phyloP scores from a whole-genome alignment of 345 rosid species.

The Populus tremula region DNA sequence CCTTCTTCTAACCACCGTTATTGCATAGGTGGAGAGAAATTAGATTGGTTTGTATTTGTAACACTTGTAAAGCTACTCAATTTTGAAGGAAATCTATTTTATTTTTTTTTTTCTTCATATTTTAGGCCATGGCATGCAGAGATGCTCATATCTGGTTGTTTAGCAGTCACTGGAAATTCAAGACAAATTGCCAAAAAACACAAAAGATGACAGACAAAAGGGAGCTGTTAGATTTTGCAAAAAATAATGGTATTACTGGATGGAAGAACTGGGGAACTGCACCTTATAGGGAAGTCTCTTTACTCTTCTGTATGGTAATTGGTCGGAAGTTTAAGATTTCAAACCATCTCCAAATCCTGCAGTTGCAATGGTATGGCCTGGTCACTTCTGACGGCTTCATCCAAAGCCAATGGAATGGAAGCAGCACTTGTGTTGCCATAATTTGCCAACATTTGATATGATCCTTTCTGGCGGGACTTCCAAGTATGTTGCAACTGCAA shows the following conservation, averaged over 20 bases:
- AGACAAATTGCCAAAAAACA: slow-evolving; percentile 18
- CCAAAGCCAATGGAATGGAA: slow-evolving; percentile 88
- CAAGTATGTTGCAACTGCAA: slow-evolving; percentile 77
- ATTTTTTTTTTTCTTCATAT: neutral
- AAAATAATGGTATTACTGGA: slow-evolving; percentile 4
- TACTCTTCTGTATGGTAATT: slow-evolving; percentile 3
- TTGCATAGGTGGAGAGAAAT: neutral
- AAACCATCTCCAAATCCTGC: slow-evolving; percentile 96
- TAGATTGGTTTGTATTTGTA: neutral
- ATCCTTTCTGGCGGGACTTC: slow-evolving; percentile 74
- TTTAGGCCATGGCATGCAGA: neutral
- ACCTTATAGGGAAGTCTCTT: slow-evolving; percentile 8
- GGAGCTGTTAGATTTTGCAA: slow-evolving; percentile 11
- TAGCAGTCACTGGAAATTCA: neutral
- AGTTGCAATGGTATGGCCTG: slow-evolving; percentile 68
- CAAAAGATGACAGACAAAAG: slow-evolving; percentile 2
- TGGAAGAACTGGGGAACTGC: slow-evolving; percentile 14
- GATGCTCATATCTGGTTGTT: neutral
- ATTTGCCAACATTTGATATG: slow-evolving; percentile 76
- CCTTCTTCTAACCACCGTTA: neutral
- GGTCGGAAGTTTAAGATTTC: slow-evolving; percentile 20
- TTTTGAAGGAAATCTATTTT: neutral
- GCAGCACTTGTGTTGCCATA: slow-evolving; percentile 95
- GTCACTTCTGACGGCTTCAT: slow-evolving; percentile 85
- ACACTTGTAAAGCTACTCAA: neutral